These are phyloP conservation scores for Exidia glandulosa DNA, from an alignment of 768 basidiomycete species.

Conservation along the genomic window DNA sequence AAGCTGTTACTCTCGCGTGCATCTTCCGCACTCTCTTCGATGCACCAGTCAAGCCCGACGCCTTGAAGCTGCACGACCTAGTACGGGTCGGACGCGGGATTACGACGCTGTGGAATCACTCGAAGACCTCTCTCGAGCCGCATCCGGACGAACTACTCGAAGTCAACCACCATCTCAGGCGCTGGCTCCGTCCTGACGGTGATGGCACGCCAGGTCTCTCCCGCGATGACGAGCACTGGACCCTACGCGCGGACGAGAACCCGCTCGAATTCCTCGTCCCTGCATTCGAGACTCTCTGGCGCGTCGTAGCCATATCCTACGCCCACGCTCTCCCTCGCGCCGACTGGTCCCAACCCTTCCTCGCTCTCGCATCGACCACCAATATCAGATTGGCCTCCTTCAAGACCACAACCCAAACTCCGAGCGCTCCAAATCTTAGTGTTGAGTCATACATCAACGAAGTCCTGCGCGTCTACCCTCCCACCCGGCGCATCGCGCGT, in stretches of 20 bases:
- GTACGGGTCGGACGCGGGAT: slow-evolving; percentile 28
- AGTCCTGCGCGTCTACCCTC: slow-evolving; percentile 39
- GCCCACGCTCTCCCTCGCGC: slow-evolving; percentile 27
- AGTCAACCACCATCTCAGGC: slow-evolving; percentile 26
- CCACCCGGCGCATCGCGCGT: slow-evolving; percentile 36
- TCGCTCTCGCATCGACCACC: slow-evolving; percentile 25
- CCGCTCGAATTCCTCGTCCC: slow-evolving; percentile 46
- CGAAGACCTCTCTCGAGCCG: slow-evolving; percentile 25
- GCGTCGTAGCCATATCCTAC: slow-evolving; percentile 33
- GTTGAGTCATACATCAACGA: slow-evolving; percentile 31
- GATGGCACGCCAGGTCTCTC: slow-evolving; percentile 12
- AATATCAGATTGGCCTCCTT: slow-evolving; percentile 23
- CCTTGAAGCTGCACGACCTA: slow-evolving; percentile 22
- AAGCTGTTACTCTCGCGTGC: slow-evolving; percentile 22
- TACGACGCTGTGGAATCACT: slow-evolving; percentile 36
- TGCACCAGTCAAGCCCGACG: background rate
- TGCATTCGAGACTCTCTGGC: slow-evolving; percentile 53
- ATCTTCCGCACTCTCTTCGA: background rate
- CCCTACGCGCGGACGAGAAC: slow-evolving; percentile 9
- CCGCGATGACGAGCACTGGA: background rate
- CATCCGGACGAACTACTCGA: slow-evolving; percentile 20
- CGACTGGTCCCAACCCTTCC: slow-evolving; percentile 10
- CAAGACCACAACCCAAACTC: slow-evolving; percentile 1
- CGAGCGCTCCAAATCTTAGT: slow-evolving; percentile 14
- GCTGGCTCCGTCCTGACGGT: slow-evolving; percentile 27